These are phyloP conservation scores for Ampelomyces quisqualis DNA, from an alignment of 2,329 filamentous ascomycete species.

Conservation along the genomic window DNA sequence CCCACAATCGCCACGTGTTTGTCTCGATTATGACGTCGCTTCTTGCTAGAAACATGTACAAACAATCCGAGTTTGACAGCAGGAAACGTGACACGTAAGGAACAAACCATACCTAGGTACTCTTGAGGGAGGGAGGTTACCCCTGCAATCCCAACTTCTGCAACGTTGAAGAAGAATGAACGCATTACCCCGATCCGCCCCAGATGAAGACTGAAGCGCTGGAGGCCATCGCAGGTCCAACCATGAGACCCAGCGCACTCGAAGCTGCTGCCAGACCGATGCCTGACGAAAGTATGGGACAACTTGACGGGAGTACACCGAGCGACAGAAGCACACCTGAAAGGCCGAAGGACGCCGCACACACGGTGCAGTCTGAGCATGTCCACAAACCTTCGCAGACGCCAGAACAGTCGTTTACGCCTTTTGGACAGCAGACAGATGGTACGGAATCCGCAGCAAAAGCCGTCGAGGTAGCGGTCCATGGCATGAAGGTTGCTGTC, in stretches of 20 bases:
- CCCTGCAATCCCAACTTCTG: not conserved
- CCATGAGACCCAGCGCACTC: constrained; percentile 18
- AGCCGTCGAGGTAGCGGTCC: constrained; percentile 18
- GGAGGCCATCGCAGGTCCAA: constrained; percentile 19
- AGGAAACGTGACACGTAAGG: too few species aligned
- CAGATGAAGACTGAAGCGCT: constrained; percentile 20
- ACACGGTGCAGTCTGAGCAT: not conserved
- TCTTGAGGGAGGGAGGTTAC: too few species aligned
- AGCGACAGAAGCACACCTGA: constrained; percentile 1
- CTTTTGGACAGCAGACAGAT: constrained; percentile 11
- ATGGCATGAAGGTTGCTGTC: constrained; percentile 23
- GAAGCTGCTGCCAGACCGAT: constrained; percentile 13
- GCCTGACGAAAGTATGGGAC: not conserved
- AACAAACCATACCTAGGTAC: too few species aligned
- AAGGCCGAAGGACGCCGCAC: not conserved
- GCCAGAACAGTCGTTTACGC: not conserved
- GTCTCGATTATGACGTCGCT: too few species aligned
- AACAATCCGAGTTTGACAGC: too few species aligned
- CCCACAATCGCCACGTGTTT: too few species aligned
- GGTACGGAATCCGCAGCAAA: constrained; percentile 17
- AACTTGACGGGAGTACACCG: not conserved
- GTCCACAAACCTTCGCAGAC: not conserved
- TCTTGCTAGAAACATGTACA: too few species aligned
- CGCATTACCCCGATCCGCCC: not conserved
- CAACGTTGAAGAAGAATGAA: too few species aligned